Percentiles rank a stretch among this genome's conserved stretches.
Evolutionary conservation across 2,329 filamentous ascomycete genomes (phyloP).

Genomic region (Aureobasidium zeae): DNA sequence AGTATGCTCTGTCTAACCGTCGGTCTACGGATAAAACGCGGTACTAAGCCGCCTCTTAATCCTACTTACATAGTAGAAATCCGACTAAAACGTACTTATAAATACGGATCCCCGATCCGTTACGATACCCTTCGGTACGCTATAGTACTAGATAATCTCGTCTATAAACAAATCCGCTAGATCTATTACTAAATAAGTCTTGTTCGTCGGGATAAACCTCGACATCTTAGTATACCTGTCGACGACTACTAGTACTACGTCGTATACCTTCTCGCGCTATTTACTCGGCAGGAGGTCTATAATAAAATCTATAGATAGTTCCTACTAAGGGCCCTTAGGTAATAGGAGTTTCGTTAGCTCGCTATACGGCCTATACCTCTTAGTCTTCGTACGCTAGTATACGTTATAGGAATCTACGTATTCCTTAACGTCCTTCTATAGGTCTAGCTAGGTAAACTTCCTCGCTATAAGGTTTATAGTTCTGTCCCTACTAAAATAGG

Average conservation of each 20-base stretch:
- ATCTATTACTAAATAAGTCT: not conserved
- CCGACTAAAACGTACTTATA: constrained; percentile 14
- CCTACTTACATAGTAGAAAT: constrained; percentile 5
- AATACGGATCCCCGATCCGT: constrained; percentile 15
- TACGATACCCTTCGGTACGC: constrained; percentile 9
- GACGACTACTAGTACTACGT: constrained; percentile 4
- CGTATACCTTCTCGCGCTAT: too few relatives aligned
- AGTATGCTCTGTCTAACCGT: constrained; percentile 15
- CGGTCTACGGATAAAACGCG: constrained; percentile 18
- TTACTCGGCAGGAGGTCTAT: too few relatives aligned
- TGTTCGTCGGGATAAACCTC: not conserved
- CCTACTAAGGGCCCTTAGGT: too few relatives aligned
- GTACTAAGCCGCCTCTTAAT: constrained; percentile 14
- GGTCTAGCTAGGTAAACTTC: too few relatives aligned
- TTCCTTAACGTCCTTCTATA: too few relatives aligned
- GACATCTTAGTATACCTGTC: constrained; percentile 4
- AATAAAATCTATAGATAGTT: too few relatives aligned
- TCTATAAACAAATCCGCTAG: not conserved
- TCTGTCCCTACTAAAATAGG: not conserved
- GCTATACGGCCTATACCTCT: not conserved
- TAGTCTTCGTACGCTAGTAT: not conserved
- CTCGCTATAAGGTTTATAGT: too few relatives aligned
- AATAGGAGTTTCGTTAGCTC: not conserved
- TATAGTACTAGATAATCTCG: not conserved
- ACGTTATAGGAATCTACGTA: too few relatives aligned